phyloP scores from a whole-genome alignment of 1,284 basidiomycete species.

The Melanopsichium pennsylvanicum region DNA sequence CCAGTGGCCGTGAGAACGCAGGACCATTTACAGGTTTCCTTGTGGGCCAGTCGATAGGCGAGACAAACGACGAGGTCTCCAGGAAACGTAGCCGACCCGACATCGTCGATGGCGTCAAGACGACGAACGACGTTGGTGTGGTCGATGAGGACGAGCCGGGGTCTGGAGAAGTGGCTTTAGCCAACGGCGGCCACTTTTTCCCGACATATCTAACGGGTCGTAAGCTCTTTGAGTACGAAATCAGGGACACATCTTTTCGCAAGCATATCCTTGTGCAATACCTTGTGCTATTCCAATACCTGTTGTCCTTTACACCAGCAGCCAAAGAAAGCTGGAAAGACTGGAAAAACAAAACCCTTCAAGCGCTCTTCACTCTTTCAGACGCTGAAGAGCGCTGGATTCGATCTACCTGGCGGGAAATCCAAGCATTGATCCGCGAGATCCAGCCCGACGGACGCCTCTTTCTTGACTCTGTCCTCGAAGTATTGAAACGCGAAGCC shows the following conservation, averaged over 20 bases:
- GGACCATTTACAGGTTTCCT: constrained; percentile 19
- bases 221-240: constrained; percentile 82
- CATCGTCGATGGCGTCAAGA: constrained; percentile 17
- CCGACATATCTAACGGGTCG: constrained; percentile 88
- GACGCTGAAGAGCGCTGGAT: constrained; percentile 59
- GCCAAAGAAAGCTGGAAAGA: constrained; percentile 74
- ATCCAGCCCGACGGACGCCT: constrained; percentile 51
- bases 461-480: constrained; percentile 52
- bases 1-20: not conserved
- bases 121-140: constrained; percentile 2
- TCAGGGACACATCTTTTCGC: constrained; percentile 85
- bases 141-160: constrained; percentile 4
- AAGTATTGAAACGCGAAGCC: constrained; percentile 49
- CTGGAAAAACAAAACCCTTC: constrained; percentile 59
- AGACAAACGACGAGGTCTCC: constrained; percentile 5
- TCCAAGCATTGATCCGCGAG: constrained; percentile 48
- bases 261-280: constrained; percentile 89
- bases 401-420: constrained; percentile 56
- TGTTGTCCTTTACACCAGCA: constrained; percentile 77
- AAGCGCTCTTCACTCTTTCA: constrained; percentile 41
- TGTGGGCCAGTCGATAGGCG: constrained; percentile 20
- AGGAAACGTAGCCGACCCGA: constrained; percentile 33
- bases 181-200: constrained; percentile 76
- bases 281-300: constrained; percentile 80
- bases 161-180: constrained; percentile 14